These are phyloP conservation scores for Fusarium clavum DNA, from an alignment of 2,329 filamentous ascomycete species.

Conservation along the genomic window DNA sequence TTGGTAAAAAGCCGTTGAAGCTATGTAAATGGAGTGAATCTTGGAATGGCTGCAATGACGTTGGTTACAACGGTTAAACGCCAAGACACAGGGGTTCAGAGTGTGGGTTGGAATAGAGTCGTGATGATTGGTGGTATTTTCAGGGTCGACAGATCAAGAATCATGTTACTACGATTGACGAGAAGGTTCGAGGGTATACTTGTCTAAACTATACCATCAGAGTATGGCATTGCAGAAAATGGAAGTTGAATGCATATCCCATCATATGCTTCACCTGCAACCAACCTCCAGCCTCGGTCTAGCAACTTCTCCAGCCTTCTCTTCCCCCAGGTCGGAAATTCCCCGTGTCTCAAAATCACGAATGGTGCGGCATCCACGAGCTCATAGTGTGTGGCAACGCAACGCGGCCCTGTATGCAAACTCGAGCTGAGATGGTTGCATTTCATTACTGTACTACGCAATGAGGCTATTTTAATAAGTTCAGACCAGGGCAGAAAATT, in stretches of 20 bases:
- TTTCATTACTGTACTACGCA: background rate
- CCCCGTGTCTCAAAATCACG: conserved; percentile 2
- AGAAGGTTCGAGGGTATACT: background rate
- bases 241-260: background rate
- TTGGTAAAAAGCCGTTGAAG: background rate
- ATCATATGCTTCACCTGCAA: conserved; percentile 17
- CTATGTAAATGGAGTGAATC: background rate
- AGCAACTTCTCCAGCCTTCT: conserved; percentile 2
- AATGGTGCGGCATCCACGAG: conserved; percentile 1
- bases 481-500: background rate
- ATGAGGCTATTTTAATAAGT: conserved; percentile 21
- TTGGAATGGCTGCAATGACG: conserved; percentile 17
- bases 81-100: conserved; percentile 14
- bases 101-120: background rate
- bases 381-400: background rate
- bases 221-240: background rate
- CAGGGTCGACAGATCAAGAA: conserved; percentile 3
- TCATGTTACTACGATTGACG: background rate
- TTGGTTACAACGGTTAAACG: background rate
- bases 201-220: background rate
- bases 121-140: conserved; percentile 15
- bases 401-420: conserved; percentile 9
- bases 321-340: conserved; percentile 1
- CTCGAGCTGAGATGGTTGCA: conserved; percentile 27
- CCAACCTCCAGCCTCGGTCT: conserved; percentile 10